These are phyloP conservation scores for Epichloe baconii DNA, from an alignment of 2,329 filamentous ascomycete species.

Conservation along the genomic window DNA sequence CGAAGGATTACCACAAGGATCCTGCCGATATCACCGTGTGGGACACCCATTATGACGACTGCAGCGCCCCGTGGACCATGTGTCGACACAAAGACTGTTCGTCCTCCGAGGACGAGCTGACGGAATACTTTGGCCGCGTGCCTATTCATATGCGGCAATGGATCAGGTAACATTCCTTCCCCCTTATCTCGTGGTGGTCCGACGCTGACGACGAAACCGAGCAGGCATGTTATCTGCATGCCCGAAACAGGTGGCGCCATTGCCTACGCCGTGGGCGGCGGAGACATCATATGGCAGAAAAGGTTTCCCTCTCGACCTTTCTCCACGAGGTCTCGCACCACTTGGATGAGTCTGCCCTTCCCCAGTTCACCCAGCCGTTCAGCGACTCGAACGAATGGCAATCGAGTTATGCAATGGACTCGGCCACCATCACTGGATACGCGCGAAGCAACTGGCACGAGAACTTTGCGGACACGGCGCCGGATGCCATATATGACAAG, in stretches of 20 bases:
- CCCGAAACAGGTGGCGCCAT: background rate
- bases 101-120: conserved; percentile 12
- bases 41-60: conserved; percentile 16
- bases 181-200: no score
- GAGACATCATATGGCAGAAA: background rate
- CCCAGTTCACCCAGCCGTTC: background rate
- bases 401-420: background rate
- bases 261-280: background rate
- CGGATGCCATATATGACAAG: background rate
- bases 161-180: conserved; percentile 6
- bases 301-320: no score
- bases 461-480: background rate
- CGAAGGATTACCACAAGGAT: conserved; percentile 6
- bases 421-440: background rate
- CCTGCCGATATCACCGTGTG: conserved; percentile 13
- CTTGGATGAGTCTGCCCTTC: background rate
- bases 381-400: background rate
- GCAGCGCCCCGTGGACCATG: conserved; percentile 16
- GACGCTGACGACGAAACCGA: no score
- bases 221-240: background rate
- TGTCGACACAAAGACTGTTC: conserved; percentile 16
- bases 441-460: background rate
- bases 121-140: conserved; percentile 16
- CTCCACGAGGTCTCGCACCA: background rate
- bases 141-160: conserved; percentile 17